phyloP scores from a whole-genome alignment of 2,329 filamentous ascomycete species.

The Cordyceps javanica region DNA sequence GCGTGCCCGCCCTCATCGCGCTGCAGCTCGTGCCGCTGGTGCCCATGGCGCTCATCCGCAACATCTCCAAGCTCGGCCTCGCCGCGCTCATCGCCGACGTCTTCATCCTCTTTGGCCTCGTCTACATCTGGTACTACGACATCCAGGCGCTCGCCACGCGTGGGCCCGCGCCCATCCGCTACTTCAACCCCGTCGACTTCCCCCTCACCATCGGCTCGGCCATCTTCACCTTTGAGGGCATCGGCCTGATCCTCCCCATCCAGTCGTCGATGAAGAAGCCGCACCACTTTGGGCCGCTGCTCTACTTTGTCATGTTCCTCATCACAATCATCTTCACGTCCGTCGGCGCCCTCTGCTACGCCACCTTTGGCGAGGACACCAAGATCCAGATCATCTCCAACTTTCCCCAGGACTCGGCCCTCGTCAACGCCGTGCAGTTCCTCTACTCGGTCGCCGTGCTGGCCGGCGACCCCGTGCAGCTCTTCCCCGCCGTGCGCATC shows the following conservation, averaged over 20 bases:
- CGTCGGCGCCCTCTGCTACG: conserved; percentile 67
- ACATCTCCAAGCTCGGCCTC: conserved; percentile 67
- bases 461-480: conserved; percentile 67
- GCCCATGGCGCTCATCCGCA: conserved; percentile 63
- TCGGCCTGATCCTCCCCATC: conserved; percentile 70
- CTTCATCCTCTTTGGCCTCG: conserved; percentile 64
- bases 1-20: conserved; percentile 51
- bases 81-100: conserved; percentile 63
- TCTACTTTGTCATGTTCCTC: conserved; percentile 64
- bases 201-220: conserved; percentile 66
- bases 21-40: conserved; percentile 60
- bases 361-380: conserved; percentile 62
- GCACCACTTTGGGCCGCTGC: conserved; percentile 58
- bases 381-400: conserved; percentile 72
- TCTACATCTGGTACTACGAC: conserved; percentile 70
- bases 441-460: conserved; percentile 68
- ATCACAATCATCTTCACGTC: conserved; percentile 69
- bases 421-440: conserved; percentile 73
- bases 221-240: conserved; percentile 75
- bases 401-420: conserved; percentile 61
- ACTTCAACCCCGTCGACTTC: conserved; percentile 65
- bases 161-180: conserved; percentile 54
- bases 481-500: conserved; percentile 68
- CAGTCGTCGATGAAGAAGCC: conserved; percentile 70
- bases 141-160: conserved; percentile 47